These are phyloP conservation scores for Lotus japonicus DNA, from an alignment of 306 rosid genomes.

Conservation along the genomic window DNA sequence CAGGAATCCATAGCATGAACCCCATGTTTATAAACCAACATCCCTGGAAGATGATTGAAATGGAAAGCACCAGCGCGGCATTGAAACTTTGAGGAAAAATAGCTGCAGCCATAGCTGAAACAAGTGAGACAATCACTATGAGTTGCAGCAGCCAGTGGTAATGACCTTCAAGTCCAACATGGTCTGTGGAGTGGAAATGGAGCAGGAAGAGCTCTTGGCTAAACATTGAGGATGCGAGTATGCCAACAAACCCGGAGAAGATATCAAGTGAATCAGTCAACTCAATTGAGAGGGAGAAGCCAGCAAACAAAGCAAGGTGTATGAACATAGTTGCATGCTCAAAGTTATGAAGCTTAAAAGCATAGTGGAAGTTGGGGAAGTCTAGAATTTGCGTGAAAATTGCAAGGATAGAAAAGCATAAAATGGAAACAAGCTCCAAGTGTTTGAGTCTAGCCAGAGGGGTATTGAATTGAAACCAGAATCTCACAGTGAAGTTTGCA, in stretches of 20 bases:
- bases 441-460: conserved; percentile 48
- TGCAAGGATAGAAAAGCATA: conserved; percentile 58
- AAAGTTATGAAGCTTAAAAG: conserved; percentile 58
- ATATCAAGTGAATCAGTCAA: conserved; percentile 44
- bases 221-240: conserved; percentile 64
- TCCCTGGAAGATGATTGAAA: conserved; percentile 75
- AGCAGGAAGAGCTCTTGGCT: conserved; percentile 83
- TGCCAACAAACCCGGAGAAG: conserved; percentile 59
- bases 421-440: conserved; percentile 64
- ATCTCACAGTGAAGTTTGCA: conserved; percentile 50
- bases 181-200: conserved; percentile 89
- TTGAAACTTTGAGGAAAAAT: conserved; percentile 60
- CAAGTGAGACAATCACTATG: conserved; percentile 57
- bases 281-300: conserved; percentile 60
- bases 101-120: conserved; percentile 51
- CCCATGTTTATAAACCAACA: conserved; percentile 94
- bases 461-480: conserved; percentile 55
- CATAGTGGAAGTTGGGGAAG: conserved; percentile 54
- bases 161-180: conserved; percentile 88
- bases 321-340: conserved; percentile 95
- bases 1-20: conserved; percentile 63
- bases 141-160: conserved; percentile 81
- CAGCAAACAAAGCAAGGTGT: conserved; percentile 74
- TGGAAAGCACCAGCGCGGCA: conserved; percentile 64
- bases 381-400: conserved; percentile 53